phyloP scores from a whole-genome alignment of 495 filamentous ascomycete species.

The Podospora pseudocomata region DNA sequence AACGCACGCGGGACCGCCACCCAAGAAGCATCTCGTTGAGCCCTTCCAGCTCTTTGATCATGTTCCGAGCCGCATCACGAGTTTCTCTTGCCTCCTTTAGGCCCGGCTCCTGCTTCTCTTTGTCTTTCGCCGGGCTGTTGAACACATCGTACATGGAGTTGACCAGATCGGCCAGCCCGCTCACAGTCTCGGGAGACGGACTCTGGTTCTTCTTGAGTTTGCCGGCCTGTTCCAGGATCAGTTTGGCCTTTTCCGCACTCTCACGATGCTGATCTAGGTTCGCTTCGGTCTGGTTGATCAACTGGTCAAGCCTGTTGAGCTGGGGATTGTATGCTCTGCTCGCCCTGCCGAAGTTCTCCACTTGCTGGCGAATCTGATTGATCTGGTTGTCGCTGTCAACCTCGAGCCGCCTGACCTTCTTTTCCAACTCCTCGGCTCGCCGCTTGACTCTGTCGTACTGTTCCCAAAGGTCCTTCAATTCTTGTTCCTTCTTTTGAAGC shows the following conservation, averaged over 20 bases:
- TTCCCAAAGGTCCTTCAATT: background rate
- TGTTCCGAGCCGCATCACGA: background rate
- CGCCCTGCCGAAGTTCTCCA: background rate
- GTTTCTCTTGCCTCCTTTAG: background rate
- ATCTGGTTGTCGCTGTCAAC: background rate
- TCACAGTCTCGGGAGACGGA: background rate
- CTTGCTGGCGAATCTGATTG: background rate
- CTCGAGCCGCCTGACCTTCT: conserved; percentile 1
- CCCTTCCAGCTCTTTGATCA: background rate
- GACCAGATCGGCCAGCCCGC: background rate
- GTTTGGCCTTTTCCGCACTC: background rate
- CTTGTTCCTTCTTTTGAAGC: background rate
- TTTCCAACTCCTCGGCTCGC: background rate
- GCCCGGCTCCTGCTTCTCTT: background rate
- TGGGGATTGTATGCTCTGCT: background rate
- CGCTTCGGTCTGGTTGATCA: background rate
- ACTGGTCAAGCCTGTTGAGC: background rate
- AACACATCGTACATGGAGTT: background rate
- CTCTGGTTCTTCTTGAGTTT: background rate
- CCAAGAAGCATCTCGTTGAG: background rate
- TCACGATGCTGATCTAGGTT: background rate
- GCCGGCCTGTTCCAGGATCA: background rate
- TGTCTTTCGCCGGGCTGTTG: background rate
- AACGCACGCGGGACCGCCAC: background rate
- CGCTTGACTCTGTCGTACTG: background rate